phyloP scores from a whole-genome alignment of 306 rosid genomes.

The Ormosia semicastrata region DNA sequence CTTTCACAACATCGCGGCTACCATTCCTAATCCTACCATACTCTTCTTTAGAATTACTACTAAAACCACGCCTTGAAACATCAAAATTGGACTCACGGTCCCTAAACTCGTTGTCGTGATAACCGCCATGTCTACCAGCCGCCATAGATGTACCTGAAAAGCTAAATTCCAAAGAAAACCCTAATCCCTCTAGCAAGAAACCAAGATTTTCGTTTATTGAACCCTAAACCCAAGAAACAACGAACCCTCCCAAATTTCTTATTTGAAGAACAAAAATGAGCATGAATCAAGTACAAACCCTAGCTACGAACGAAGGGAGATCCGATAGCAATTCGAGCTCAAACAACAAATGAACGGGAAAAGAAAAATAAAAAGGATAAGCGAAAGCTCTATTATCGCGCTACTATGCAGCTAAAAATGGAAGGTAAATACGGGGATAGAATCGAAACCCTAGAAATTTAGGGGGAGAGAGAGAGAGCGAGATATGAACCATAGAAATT shows the following conservation, averaged over 20 bases:
- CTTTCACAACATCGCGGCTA: constrained; percentile 46
- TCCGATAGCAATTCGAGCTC: constrained; percentile 23
- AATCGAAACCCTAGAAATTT: constrained; percentile 48
- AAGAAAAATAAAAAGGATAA: neutral
- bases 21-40: constrained; percentile 58
- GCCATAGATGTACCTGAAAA: constrained; percentile 55
- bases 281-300: constrained; percentile 20
- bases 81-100: constrained; percentile 72
- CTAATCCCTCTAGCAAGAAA: constrained; percentile 23
- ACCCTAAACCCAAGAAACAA: constrained; percentile 42
- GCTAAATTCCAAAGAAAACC: constrained; percentile 16
- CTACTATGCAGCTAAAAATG: neutral
- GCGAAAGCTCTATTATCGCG: no score
- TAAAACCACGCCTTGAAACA: constrained; percentile 38
- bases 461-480: neutral
- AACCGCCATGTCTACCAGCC: constrained; percentile 85
- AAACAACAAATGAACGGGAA: neutral
- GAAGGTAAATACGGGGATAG: neutral
- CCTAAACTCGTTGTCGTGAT: constrained; percentile 68
- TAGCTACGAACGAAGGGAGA: constrained; percentile 21
- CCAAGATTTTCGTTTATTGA: neutral
- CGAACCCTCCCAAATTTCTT: neutral
- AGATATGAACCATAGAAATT: no score
- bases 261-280: neutral
- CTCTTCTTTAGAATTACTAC: constrained; percentile 56